Conservation (phyloP, 1,284 basidiomycete genomes). For the Binderoboletus segoi region DNA sequence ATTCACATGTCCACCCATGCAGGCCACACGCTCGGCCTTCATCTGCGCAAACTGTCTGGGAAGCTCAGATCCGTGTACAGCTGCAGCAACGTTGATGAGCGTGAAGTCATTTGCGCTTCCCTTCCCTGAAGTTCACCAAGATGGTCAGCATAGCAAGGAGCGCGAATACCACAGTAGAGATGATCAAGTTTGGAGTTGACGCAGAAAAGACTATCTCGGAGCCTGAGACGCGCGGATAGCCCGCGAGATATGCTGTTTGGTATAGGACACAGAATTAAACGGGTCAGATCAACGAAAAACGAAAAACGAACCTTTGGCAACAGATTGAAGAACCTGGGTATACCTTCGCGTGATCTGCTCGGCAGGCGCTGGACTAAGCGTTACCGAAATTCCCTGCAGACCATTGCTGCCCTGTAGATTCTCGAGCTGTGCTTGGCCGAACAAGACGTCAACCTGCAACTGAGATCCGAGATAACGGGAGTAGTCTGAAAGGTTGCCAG, state of each 20-base stretch:
- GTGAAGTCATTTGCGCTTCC: neutral
- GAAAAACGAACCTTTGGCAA: conserved; percentile 21
- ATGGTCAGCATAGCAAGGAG: neutral
- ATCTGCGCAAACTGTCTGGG: neutral
- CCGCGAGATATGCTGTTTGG: conserved; percentile 20
- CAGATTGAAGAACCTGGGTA: conserved; percentile 24
- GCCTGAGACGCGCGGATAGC: conserved; percentile 26
- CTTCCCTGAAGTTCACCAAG: neutral
- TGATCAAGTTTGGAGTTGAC: conserved; percentile 17
- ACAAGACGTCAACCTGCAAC: conserved; percentile 22
- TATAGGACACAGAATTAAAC: neutral
- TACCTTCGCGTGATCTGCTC: conserved; percentile 23
- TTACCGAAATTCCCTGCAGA: neutral
- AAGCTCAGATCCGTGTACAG: too few relatives aligned
- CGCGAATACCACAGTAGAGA: neutral
- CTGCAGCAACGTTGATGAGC: too few relatives aligned
- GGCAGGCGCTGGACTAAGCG: too few relatives aligned
- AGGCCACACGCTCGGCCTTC: neutral
- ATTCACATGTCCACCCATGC: neutral
- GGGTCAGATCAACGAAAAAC: neutral
- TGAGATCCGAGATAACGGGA: conserved; percentile 13
- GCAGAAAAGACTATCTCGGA: conserved; percentile 27
- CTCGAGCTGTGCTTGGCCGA: conserved; percentile 17
- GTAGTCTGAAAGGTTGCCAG: neutral
- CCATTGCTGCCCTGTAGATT: neutral